A percentile compares a stretch with the other conserved stretches of the same genome.
phyloP scores from a whole-genome alignment of 2,329 filamentous ascomycete genomes.

The Stagonosporopsis tanaceti region DNA sequence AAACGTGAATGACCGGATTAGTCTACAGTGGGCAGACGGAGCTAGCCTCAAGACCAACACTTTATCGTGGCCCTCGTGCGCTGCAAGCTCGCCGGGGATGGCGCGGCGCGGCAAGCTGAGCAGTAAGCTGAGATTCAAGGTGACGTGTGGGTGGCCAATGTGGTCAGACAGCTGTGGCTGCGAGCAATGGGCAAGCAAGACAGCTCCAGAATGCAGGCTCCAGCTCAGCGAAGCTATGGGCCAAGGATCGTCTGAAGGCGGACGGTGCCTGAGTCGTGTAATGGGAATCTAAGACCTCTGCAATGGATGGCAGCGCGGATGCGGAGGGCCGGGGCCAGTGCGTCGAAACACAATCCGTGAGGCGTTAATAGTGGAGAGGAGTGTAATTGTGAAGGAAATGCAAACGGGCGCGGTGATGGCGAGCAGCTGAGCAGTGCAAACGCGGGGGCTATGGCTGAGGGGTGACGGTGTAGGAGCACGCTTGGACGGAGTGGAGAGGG shows the following conservation, averaged over 20 bases:
- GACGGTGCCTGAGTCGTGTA: slow-evolving; percentile 34
- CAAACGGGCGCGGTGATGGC: slow-evolving; percentile 31
- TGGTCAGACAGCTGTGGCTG: slow-evolving; percentile 28
- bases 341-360: slow-evolving; percentile 47
- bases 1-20: slow-evolving; percentile 32
- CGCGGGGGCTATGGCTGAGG: slow-evolving; percentile 11
- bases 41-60: slow-evolving; percentile 1
- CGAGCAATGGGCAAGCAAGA: slow-evolving; percentile 31
- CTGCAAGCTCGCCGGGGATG: slow-evolving; percentile 24
- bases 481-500: slow-evolving; percentile 8
- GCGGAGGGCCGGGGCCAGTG: slow-evolving; percentile 45
- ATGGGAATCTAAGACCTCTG: slow-evolving; percentile 41
- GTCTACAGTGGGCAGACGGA: slow-evolving; percentile 27
- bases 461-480: slow-evolving; percentile 19
- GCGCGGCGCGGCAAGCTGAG: slow-evolving; percentile 36
- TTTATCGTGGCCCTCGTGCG: not conserved
- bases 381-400: slow-evolving; percentile 27
- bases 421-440: slow-evolving; percentile 21
- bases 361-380: slow-evolving; percentile 32
- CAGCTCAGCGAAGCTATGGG: slow-evolving; percentile 31
- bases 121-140: slow-evolving; percentile 45
- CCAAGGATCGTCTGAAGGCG: slow-evolving; percentile 30
- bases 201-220: slow-evolving; percentile 32
- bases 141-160: slow-evolving; percentile 29
- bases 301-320: slow-evolving; percentile 42